Percentiles rank a stretch among this genome's conserved stretches.
Conservation (phyloP, 768 basidiomycete species). For the Auricularia heimuer region DNA sequence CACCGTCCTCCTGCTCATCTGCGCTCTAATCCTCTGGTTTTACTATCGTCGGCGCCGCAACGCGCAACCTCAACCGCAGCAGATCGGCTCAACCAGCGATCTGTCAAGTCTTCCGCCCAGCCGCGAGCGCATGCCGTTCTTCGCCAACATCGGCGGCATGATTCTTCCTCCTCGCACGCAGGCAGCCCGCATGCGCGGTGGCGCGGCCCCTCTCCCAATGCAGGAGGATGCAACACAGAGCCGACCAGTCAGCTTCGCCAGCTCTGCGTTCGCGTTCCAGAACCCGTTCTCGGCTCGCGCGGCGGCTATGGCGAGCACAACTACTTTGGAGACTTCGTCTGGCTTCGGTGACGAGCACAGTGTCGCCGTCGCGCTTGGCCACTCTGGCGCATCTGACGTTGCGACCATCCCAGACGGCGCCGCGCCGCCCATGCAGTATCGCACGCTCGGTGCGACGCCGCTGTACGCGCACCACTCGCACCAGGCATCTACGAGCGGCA, state of each 20-base stretch:
- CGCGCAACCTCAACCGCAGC: background rate
- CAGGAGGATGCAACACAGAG: background rate
- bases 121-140: background rate
- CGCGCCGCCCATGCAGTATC: background rate
- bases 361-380: background rate
- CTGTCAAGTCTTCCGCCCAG: background rate
- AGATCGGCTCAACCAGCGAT: background rate
- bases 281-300: background rate
- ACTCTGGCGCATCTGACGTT: background rate
- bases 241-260: background rate
- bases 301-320: background rate
- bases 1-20: background rate
- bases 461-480: background rate
- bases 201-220: background rate
- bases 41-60: background rate
- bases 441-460: background rate
- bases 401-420: background rate
- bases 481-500: background rate
- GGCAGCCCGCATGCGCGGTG: background rate
- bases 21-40: background rate
- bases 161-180: background rate
- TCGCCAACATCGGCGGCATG: background rate
- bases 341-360: background rate
- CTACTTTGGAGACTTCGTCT: background rate
- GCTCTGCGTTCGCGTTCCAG: background rate